Evolutionary conservation across 257 asterid genomes (phyloP).

Genomic region (Solanum ossicruentum): DNA sequence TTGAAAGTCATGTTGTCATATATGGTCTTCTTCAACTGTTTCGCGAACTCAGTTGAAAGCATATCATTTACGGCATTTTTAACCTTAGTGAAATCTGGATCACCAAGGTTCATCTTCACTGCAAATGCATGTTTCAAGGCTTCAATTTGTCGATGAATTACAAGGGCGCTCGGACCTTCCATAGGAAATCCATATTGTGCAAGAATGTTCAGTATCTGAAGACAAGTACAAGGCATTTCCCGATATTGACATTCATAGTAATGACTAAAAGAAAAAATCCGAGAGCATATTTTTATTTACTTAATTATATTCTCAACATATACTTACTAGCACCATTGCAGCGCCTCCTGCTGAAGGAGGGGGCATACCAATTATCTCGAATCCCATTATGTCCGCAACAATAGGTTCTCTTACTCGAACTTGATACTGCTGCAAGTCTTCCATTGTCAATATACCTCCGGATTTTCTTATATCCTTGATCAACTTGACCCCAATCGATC

Average conservation of each 20-base stretch:
- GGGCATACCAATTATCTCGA: conserved; percentile 41
- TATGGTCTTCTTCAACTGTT: conserved; percentile 24
- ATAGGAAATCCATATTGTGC: conserved; percentile 24
- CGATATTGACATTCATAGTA: not conserved
- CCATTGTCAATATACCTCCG: conserved; percentile 48
- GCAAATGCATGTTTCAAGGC: conserved; percentile 60
- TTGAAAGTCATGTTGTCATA: conserved; percentile 38
- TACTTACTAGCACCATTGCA: conserved; percentile 43
- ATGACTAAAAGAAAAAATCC: not conserved
- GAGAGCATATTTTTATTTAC: not conserved
- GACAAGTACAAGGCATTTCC: not conserved
- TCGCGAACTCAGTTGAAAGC: conserved; percentile 43
- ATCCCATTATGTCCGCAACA: conserved; percentile 23
- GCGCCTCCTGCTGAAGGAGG: conserved; percentile 77
- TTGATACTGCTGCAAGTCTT: conserved; percentile 35
- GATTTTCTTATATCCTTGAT: conserved; percentile 31
- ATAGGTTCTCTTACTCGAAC: conserved; percentile 40
- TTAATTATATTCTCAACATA: not conserved
- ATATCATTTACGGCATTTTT: conserved; percentile 19
- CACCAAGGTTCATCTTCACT: conserved; percentile 47
- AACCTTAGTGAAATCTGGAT: conserved; percentile 41
- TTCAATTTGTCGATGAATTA: conserved; percentile 49
- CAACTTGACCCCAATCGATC: conserved; percentile 32
- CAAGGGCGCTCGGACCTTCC: conserved; percentile 18
- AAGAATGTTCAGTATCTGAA: conserved; percentile 52